Evolutionary conservation across 177 flowering plant species (phyloP), one percentile per base, ranked within the genome.

Genomic region (Tripterygium wilfordii): DNA sequence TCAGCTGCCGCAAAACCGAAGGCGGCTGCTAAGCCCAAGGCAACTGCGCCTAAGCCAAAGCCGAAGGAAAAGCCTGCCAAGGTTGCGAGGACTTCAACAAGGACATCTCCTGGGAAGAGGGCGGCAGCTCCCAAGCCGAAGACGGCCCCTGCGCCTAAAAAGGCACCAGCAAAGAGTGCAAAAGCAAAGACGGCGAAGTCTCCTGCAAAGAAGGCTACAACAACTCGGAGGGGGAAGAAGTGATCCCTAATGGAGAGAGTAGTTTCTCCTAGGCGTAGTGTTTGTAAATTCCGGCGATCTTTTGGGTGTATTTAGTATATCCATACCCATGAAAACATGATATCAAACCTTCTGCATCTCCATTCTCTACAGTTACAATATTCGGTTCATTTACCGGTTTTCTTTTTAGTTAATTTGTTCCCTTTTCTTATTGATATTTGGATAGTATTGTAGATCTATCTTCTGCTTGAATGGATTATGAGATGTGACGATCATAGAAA

Each of bases 221-320:
- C n/a, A n/a, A 42, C 64, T 1, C 76, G 46, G 74, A 77, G 23
- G 46, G 68, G 58, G 5, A 72, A 45, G 66, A 85, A 82, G 49
- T 78, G 65, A 60, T 18, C 36, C 19, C 5, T 12, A 10, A 22
- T 17, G 33, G 10, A 22, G 33, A 36, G 32, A 12, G 13, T 16
- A 42, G 18, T 31, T n/a, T 29, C 15, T n/a, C 8, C 26, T 26
- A 64, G 58, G 53, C 51, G 38, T 66, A 60, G 67, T 45, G 7
- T 42, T 17, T 73, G 82, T 76, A 71, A 68, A 75, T 65, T 49
- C n/a, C 26, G 27, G 51, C 44, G 20, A 29, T 36, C 39, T 33
- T 28, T 35, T 7, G 33, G 33, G 33, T n/a, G n/a, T n/a, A n/a
- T n/a, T n/a, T n/a, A n/a, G n/a, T n/a, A n/a, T n/a, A n/a, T n/a